Percentiles rank a stretch among this genome's conserved stretches.
These are phyloP conservation scores for Volutella citrinella DNA, from an alignment of 2,329 filamentous ascomycete species.

Conservation along the genomic window DNA sequence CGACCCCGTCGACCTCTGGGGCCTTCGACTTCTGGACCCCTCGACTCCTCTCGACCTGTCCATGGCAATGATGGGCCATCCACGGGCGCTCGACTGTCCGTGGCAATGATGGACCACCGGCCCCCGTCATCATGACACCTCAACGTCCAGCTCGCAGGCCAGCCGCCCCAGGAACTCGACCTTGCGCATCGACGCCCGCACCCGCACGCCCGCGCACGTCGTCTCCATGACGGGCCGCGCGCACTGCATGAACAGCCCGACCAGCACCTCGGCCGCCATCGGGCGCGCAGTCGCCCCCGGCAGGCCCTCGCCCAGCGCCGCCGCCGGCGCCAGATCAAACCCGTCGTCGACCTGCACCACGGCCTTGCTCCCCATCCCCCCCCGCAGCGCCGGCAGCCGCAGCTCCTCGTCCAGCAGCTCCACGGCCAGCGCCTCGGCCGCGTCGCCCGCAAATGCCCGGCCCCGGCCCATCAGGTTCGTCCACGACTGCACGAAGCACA, in stretches of 20 bases:
- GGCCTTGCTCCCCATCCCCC: slow-evolving; percentile 16
- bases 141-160: slow-evolving; percentile 24
- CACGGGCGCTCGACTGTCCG: too few relatives aligned
- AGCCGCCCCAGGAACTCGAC: slow-evolving; percentile 22
- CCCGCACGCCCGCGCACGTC: slow-evolving; percentile 18
- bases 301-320: not conserved
- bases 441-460: slow-evolving; percentile 15
- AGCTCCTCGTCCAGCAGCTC: slow-evolving; percentile 25
- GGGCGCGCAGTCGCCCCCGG: slow-evolving; percentile 16
- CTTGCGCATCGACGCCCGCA: slow-evolving; percentile 21
- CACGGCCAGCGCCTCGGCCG: slow-evolving; percentile 21
- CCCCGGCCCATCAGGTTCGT: slow-evolving; percentile 21
- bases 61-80: too few relatives aligned
- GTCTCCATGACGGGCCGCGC: slow-evolving; percentile 20
- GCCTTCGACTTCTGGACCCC: too few relatives aligned
- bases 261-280: slow-evolving; percentile 19
- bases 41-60: too few relatives aligned
- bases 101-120: too few relatives aligned
- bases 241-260: slow-evolving; percentile 23
- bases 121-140: slow-evolving; percentile 14
- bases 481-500: slow-evolving; percentile 25
- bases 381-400: slow-evolving; percentile 20
- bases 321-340: slow-evolving; percentile 13
- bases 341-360: slow-evolving; percentile 24
- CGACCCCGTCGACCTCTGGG: too few relatives aligned